Conservation (phyloP, 768 basidiomycete genomes). For the Podaxis sp. region DNA sequence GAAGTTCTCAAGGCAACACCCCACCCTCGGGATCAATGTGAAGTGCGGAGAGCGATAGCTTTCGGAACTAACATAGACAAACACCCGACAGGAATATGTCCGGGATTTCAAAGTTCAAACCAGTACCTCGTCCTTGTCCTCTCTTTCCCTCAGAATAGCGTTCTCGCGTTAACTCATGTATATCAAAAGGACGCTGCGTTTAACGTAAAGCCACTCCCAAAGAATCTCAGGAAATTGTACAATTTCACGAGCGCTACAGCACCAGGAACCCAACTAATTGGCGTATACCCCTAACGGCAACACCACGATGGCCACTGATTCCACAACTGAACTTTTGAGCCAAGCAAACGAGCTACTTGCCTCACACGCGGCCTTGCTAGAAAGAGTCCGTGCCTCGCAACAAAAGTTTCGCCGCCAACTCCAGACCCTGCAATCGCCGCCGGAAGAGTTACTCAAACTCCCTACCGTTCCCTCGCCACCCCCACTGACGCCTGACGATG, state of each 20-base stretch:
- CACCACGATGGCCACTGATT: slow-evolving; percentile 16
- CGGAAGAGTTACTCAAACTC: slow-evolving; percentile 52
- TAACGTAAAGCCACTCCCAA: neutral
- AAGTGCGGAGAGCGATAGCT: neutral
- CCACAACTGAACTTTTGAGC: slow-evolving; percentile 51
- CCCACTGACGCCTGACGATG: slow-evolving; percentile 46
- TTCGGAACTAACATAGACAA: slow-evolving; percentile 9
- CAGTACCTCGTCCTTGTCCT: neutral
- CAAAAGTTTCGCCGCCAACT: slow-evolving; percentile 56
- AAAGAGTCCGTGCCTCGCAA: slow-evolving; percentile 56
- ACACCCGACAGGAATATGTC: neutral
- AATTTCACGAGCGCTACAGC: neutral
- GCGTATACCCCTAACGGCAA: neutral
- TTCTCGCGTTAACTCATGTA: neutral
- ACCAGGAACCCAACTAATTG: neutral
- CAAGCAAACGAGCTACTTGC: slow-evolving; percentile 68
- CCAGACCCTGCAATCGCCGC: slow-evolving; percentile 53
- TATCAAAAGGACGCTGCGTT: neutral
- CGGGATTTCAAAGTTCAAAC: neutral
- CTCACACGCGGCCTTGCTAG: slow-evolving; percentile 57
- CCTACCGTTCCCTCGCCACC: slow-evolving; percentile 61
- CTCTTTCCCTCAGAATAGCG: neutral
- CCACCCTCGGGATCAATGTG: too few species aligned
- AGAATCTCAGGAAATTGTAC: neutral
- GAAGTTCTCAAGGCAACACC: too few species aligned